Evolutionary conservation across 176 grass and related monocot genomes (phyloP).

Genomic region (Tillandsia fasciculata): DNA sequence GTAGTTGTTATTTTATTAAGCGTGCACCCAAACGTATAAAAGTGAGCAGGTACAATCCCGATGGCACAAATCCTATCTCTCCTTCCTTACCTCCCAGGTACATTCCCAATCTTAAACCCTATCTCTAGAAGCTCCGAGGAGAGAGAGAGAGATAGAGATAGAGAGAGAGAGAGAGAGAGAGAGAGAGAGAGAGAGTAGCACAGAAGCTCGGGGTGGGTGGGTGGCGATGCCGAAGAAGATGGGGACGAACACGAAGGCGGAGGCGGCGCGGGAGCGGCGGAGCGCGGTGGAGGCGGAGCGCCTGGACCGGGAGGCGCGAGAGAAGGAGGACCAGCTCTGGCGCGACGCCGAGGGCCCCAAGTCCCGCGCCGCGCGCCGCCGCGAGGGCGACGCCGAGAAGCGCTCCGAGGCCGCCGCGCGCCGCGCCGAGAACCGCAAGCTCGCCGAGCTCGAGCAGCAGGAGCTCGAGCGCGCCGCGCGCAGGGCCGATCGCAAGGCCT

Average conservation of each 20-base stretch:
- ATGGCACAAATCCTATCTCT: no score
- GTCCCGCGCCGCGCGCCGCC: constrained; percentile 65
- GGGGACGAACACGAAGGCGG: constrained; percentile 95
- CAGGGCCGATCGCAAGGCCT: constrained; percentile 62
- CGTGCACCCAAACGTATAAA: no score
- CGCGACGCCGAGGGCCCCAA: constrained; percentile 78
- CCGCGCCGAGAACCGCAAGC: constrained; percentile 65
- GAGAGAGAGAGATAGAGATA: no score
- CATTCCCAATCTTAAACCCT: no score
- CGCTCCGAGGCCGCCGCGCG: constrained; percentile 59
- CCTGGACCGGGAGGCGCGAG: constrained; percentile 27
- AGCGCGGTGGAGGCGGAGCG: constrained; percentile 60
- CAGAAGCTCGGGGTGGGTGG: no score
- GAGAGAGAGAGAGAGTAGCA: no score
- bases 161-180: no score
- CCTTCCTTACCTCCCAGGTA: no score
- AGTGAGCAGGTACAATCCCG: no score
- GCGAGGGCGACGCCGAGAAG: constrained; percentile 85
- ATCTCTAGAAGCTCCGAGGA: no score
- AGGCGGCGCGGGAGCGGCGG: constrained; percentile 62
- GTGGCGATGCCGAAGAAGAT: constrained; percentile 95
- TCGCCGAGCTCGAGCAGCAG: constrained; percentile 71
- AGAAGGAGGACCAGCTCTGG: constrained; percentile 91
- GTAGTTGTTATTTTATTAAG: no score
- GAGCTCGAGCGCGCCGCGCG: constrained; percentile 26